Evolutionary conservation across 2,329 filamentous ascomycete species (phyloP).

Genomic region (Fusarium nisikadoi): DNA sequence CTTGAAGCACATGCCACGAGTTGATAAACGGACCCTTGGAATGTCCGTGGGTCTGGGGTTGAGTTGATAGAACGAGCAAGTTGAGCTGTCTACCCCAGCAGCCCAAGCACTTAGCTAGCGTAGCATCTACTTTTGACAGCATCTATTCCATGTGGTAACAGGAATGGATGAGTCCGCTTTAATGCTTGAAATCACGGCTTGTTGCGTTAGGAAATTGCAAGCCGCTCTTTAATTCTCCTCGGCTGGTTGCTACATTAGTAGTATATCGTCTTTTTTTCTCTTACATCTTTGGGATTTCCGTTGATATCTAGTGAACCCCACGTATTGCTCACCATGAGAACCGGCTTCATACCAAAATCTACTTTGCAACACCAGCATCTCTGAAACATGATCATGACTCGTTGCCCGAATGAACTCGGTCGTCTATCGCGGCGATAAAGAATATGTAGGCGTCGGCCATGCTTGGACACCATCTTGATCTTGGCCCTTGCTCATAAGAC

Average conservation of each 20-base stretch:
- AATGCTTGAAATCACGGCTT: background rate
- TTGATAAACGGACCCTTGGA: slow-evolving; percentile 1
- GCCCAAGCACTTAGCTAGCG: background rate
- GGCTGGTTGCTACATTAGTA: background rate
- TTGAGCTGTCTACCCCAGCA: background rate
- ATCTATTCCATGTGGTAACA: background rate
- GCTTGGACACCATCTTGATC: slow-evolving; percentile 18
- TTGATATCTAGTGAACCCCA: background rate
- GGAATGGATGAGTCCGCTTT: background rate
- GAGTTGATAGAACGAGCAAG: slow-evolving; percentile 14
- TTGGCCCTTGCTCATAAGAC: slow-evolving; percentile 31
- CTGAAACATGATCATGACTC: slow-evolving; percentile 27
- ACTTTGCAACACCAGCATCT: slow-evolving; percentile 33
- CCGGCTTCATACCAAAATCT: slow-evolving; percentile 20
- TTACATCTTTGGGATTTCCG: background rate
- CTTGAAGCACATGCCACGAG: slow-evolving; percentile 1
- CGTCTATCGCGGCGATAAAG: slow-evolving; percentile 9
- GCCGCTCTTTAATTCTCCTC: background rate
- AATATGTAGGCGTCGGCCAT: background rate
- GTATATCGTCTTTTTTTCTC: background rate
- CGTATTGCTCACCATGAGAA: slow-evolving; percentile 4
- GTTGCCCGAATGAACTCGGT: slow-evolving; percentile 1
- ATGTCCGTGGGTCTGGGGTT: slow-evolving; percentile 26
- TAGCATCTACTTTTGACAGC: slow-evolving; percentile 6
- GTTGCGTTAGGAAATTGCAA: background rate